Evolutionary conservation across 2,329 filamentous ascomycete species (phyloP), one percentile per base, ranked within the genome.

Genomic region (Annulohypoxylon truncatum): DNA sequence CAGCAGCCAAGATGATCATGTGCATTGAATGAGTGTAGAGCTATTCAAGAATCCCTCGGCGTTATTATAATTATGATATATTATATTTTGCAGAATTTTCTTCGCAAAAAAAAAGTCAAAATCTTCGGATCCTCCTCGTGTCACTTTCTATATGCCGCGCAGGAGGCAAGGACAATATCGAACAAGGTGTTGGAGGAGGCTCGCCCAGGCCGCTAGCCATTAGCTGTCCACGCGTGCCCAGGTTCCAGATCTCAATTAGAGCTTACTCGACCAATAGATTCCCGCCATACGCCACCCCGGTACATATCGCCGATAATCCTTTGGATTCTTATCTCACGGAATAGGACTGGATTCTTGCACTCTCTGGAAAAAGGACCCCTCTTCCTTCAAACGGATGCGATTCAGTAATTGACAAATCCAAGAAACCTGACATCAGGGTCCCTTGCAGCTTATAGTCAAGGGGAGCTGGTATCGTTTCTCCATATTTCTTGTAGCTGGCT

Each of bases 311-410:
- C 33, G 50, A 53, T 28, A 24, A 26, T 38, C 31, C 33, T 53
- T 53, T 53, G n/a, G 15, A 38, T 40, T 28, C 52, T 55, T 55
- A 55, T 55, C 38, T 55, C 33, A 38, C 20, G 6, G 26, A 20
- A 31, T 12, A 24, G n/a, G 46, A 48, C 9, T 9, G 5, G n/a
- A 15, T 29, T 4, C 26, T 48, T 48, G 46, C 46, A 22, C 8
- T 13, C 6, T 29, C 29, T 48, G 46, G 29, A 42, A 48, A 50
- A 55, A 55, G 38, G 52, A 42, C 29, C 52, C 15, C 22, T 55
- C 38, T 55, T 55, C 52, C 52, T 55, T 33, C 29, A 55, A 55
- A 31, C 9, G 52, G 35, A 29, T 40, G 7, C 24, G 33, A 33
- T 10, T 53, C 22, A 40, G 12, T 7, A 12, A 12, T 53, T 40